These are phyloP conservation scores for Telopea speciosissima DNA, from an alignment of 177 flowering plant species.

Conservation along the genomic window DNA sequence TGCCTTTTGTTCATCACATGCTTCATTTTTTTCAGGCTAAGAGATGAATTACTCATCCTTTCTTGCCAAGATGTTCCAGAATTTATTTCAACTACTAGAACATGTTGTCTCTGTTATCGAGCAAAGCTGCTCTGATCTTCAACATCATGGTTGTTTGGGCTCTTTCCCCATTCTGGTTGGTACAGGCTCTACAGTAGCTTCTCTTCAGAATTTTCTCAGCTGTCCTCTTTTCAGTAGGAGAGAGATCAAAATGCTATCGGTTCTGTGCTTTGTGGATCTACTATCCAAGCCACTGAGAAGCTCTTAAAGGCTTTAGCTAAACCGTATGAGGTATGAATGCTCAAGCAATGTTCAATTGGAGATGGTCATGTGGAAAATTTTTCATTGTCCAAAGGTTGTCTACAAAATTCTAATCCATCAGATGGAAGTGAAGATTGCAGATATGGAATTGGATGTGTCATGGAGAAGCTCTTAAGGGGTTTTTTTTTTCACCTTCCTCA, in stretches of 20 bases:
- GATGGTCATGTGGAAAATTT: background rate
- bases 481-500: no score
- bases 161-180: conserved; percentile 25
- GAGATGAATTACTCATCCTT: conserved; percentile 41
- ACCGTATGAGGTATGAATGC: conserved; percentile 35
- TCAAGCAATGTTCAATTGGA: conserved; percentile 29
- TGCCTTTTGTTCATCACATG: no score
- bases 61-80: conserved; percentile 31
- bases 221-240: conserved; percentile 44
- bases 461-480: no score
- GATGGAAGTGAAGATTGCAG: conserved; percentile 41
- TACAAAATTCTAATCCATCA: conserved; percentile 16
- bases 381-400: conserved; percentile 20
- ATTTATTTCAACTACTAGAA: conserved; percentile 43
- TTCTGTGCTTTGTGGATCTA: conserved; percentile 21
- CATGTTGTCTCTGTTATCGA: conserved; percentile 39
- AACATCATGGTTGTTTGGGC: conserved; percentile 28
- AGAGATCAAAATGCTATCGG: conserved; percentile 25
- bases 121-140: conserved; percentile 28
- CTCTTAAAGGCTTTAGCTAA: conserved; percentile 48
- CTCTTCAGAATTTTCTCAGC: conserved; percentile 44
- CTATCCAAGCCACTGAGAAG: conserved; percentile 42
- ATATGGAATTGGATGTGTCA: conserved; percentile 80
- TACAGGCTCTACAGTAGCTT: conserved; percentile 24
- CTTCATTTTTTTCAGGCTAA: conserved; percentile 33